Evolutionary conservation across 2,329 filamentous ascomycete species (phyloP).

Genomic region (Podosphaera leucotricha): DNA sequence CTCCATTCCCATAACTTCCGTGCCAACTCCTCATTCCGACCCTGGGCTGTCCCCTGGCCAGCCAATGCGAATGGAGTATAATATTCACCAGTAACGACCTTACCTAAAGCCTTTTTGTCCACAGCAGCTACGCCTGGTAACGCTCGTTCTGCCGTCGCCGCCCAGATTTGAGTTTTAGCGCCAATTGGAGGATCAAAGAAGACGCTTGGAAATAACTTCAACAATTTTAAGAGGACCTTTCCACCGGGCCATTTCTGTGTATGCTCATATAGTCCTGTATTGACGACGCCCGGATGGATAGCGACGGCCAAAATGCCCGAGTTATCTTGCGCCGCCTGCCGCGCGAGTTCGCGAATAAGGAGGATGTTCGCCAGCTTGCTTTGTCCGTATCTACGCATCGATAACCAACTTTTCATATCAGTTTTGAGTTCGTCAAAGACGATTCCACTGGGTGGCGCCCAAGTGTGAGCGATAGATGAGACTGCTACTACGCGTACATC

Average conservation of each 20-base stretch:
- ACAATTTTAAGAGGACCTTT: not conserved
- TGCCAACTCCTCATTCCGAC: conserved; percentile 13
- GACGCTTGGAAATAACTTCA: not conserved
- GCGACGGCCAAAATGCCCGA: conserved; percentile 15
- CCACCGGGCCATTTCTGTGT: not conserved
- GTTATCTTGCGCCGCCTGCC: conserved; percentile 14
- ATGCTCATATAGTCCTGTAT: conserved; percentile 3
- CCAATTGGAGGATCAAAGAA: not conserved
- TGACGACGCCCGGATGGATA: conserved; percentile 21
- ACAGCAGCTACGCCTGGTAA: conserved; percentile 16
- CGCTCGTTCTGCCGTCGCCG: not conserved
- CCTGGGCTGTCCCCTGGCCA: conserved; percentile 7
- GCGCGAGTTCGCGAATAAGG: conserved; percentile 19
- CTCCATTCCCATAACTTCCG: conserved; percentile 18
- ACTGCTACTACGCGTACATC: conserved; percentile 8
- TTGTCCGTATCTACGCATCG: conserved; percentile 20
- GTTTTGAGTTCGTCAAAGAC: conserved; percentile 13
- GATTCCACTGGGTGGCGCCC: conserved; percentile 8
- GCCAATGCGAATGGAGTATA: conserved; percentile 19
- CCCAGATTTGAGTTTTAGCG: conserved; percentile 2
- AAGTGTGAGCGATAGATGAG: not conserved
- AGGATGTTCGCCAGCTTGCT: conserved; percentile 25
- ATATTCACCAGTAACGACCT: conserved; percentile 16
- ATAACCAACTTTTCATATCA: not conserved
- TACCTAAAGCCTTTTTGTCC: conserved; percentile 10